Evolutionary conservation across 345 rosid species (phyloP).

Genomic region (Erodium maritimum): DNA sequence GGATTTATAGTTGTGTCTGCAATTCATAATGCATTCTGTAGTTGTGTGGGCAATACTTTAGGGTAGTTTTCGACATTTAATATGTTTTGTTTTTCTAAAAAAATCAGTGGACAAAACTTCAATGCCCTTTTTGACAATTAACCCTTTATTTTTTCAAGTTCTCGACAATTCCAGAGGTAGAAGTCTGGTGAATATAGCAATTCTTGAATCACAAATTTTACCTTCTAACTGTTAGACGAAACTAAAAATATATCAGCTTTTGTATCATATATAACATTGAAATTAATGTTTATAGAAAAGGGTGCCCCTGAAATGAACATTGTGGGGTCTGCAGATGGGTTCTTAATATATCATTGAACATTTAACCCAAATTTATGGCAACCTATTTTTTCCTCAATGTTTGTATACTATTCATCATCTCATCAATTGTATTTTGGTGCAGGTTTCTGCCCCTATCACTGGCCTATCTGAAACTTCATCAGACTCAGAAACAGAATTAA

Average conservation of each 20-base stretch:
- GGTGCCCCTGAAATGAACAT: too few relatives aligned
- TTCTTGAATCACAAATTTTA: neutral
- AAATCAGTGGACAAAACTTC: neutral
- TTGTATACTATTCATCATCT: slow-evolving; percentile 1
- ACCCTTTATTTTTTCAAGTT: neutral
- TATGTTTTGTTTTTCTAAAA: too few relatives aligned
- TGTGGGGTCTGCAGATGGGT: too few relatives aligned
- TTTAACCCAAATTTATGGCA: neutral
- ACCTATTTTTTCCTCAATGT: neutral
- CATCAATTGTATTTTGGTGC: slow-evolving; percentile 15
- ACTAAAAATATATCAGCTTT: neutral
- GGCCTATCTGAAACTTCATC: slow-evolving; percentile 86
- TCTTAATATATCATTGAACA: neutral
- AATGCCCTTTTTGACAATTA: too few relatives aligned
- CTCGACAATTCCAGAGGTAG: neutral
- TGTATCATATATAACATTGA: neutral
- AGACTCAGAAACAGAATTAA: slow-evolving; percentile 51
- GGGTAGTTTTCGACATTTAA: too few relatives aligned
- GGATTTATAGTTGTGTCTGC: too few relatives aligned
- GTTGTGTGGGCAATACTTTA: too few relatives aligned
- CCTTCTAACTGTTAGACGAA: too few relatives aligned
- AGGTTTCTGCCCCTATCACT: slow-evolving; percentile 77
- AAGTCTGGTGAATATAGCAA: neutral
- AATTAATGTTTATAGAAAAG: neutral
- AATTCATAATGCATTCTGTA: too few relatives aligned